A percentile compares a stretch with the other conserved stretches of the same genome.
Conservation (phyloP, 2,329 filamentous ascomycete species). For the Podosphaera xanthii region DNA sequence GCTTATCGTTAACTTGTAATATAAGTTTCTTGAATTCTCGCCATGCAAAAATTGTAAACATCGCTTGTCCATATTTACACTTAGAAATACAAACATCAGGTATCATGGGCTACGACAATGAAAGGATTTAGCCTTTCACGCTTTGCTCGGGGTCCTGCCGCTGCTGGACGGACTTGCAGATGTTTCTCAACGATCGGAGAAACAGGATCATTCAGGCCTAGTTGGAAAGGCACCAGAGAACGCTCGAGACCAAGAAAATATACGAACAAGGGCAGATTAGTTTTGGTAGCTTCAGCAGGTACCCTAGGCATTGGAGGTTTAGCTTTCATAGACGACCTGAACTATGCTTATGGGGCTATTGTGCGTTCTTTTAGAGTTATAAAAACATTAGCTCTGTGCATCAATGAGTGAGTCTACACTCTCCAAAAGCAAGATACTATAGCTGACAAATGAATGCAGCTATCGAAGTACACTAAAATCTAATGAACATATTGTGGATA, state of each 20-base stretch:
- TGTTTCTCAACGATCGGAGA: conserved; percentile 6
- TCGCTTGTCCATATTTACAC: background rate
- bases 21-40: too few relatives aligned
- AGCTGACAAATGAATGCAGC: conserved; percentile 22
- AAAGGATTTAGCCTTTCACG: conserved; percentile 10
- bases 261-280: conserved; percentile 4
- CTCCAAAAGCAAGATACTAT: background rate
- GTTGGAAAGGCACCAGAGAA: conserved; percentile 2
- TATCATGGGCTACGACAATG: conserved; percentile 6
- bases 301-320: conserved; percentile 14
- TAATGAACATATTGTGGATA: conserved; percentile 36
- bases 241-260: conserved; percentile 1
- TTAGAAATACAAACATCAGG: conserved; percentile 1
- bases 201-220: conserved; percentile 1
- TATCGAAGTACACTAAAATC: conserved; percentile 69
- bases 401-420: conserved; percentile 51
- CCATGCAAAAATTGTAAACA: background rate
- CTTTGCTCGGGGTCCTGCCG: background rate
- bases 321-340: conserved; percentile 45
- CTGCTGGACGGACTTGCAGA: conserved; percentile 12
- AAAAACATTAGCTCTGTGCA: conserved; percentile 51
- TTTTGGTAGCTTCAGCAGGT: conserved; percentile 10
- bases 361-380: conserved; percentile 63
- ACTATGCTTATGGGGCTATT: conserved; percentile 50
- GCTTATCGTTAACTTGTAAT: too few relatives aligned